Evolutionary conservation across 2,329 filamentous ascomycete species (phyloP).

Genomic region (Nemania sp.): DNA sequence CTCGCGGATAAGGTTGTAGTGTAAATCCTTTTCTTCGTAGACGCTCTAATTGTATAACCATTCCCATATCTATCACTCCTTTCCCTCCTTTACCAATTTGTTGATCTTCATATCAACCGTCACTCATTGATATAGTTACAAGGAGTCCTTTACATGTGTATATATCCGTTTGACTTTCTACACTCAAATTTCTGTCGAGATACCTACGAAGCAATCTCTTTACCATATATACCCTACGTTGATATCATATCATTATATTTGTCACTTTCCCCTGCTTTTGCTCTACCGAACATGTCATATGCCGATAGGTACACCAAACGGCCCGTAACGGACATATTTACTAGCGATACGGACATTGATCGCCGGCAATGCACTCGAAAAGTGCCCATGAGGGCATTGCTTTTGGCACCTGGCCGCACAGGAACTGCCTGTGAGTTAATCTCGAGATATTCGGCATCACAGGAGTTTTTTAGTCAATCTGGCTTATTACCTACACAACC

Average conservation of each 20-base stretch:
- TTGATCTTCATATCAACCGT: constrained; percentile 17
- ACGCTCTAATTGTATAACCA: too few species aligned
- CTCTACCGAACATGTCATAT: constrained; percentile 31
- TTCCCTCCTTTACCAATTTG: background rate
- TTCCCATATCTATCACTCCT: constrained; percentile 1
- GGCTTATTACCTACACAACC: too few species aligned
- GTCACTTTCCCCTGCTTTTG: background rate
- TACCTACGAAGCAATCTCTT: too few species aligned
- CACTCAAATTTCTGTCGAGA: too few species aligned
- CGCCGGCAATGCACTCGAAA: constrained; percentile 64
- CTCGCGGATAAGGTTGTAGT: constrained; percentile 2
- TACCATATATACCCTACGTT: too few species aligned
- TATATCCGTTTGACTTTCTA: constrained; percentile 4
- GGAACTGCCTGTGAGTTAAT: constrained; percentile 66
- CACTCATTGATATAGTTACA: constrained; percentile 9
- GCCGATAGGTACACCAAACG: constrained; percentile 41
- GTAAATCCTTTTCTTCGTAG: too few species aligned
- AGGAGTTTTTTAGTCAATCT: too few species aligned
- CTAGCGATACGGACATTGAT: constrained; percentile 69
- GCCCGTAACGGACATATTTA: constrained; percentile 64
- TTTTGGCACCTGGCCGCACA: constrained; percentile 70
- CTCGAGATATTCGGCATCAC: too few species aligned
- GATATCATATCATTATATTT: background rate
- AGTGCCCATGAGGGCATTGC: constrained; percentile 73
- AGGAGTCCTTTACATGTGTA: constrained; percentile 1